A percentile compares a stretch with the other conserved stretches of the same genome.
Evolutionary conservation across 1,284 basidiomycete genomes (phyloP).

Genomic region (Paramarasmius palmivorus): DNA sequence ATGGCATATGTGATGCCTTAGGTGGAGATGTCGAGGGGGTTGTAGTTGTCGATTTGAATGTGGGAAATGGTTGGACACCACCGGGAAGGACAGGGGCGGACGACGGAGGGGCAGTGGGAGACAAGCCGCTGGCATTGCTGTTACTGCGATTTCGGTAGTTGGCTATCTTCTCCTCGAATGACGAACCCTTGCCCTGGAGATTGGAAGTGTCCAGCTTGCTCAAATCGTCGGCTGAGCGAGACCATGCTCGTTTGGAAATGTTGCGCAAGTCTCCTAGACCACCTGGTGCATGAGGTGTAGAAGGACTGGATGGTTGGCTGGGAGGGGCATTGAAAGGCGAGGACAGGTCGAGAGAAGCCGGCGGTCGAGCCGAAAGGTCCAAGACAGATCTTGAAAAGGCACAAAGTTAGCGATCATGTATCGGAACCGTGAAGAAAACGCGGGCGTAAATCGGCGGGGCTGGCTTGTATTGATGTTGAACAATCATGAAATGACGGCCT

Average conservation of each 20-base stretch:
- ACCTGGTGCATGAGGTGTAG: constrained; percentile 29
- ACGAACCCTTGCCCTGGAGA: constrained; percentile 48
- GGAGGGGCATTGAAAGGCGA: constrained; percentile 17
- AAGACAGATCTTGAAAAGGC: constrained; percentile 58
- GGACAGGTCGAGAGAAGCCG: constrained; percentile 47
- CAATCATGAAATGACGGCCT: neutral
- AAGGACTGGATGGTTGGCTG: constrained; percentile 34
- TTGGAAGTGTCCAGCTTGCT: constrained; percentile 43
- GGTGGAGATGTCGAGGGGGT: constrained; percentile 26
- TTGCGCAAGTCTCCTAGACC: constrained; percentile 66
- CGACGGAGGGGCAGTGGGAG: constrained; percentile 15
- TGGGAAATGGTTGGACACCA: constrained; percentile 16
- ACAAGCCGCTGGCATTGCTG: constrained; percentile 30
- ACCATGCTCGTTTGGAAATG: constrained; percentile 73
- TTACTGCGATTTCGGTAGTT: constrained; percentile 54
- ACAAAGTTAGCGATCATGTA: constrained; percentile 15
- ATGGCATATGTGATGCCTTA: constrained; percentile 15
- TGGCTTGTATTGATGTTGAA: neutral
- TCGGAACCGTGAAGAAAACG: constrained; percentile 10
- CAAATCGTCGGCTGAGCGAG: constrained; percentile 76
- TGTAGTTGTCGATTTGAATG: constrained; percentile 10
- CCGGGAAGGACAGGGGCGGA: constrained; percentile 31
- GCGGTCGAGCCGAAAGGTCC: constrained; percentile 57
- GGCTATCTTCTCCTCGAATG: constrained; percentile 61
- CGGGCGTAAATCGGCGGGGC: neutral